phyloP scores from a whole-genome alignment of 768 basidiomycete species.

The Lactifluus rugatus region DNA sequence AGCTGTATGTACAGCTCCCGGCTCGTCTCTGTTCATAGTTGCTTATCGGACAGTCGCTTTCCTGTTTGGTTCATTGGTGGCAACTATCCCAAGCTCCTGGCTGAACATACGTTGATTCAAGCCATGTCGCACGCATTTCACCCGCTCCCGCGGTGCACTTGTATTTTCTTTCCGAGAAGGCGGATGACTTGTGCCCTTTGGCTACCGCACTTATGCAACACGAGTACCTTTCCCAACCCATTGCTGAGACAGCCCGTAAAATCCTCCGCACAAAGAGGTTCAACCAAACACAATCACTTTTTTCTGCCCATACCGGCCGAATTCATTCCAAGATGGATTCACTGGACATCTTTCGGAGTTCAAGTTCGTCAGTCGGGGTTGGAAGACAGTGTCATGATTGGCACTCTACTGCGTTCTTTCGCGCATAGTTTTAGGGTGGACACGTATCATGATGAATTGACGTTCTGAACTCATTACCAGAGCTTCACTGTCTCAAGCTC shows the following conservation, averaged over 20 bases:
- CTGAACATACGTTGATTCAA: neutral
- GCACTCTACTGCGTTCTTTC: conserved; percentile 12
- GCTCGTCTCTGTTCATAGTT: neutral
- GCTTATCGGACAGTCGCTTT: neutral
- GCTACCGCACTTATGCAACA: neutral
- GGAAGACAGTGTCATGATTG: conserved; percentile 8
- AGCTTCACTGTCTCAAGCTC: conserved; percentile 45
- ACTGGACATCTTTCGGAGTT: conserved; percentile 11
- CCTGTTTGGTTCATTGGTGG: neutral
- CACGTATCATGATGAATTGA: neutral
- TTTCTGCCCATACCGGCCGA: conserved; percentile 8
- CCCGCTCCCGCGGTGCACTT: neutral
- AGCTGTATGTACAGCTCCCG: neutral
- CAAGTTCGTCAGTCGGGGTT: conserved; percentile 3
- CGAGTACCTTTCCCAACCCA: neutral
- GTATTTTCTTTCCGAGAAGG: neutral
- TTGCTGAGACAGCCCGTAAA: neutral
- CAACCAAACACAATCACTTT: neutral
- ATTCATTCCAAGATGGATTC: neutral
- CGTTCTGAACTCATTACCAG: neutral
- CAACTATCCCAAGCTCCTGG: too few relatives aligned
- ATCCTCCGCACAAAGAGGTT: too few relatives aligned
- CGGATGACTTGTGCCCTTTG: neutral
- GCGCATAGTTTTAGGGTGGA: too few relatives aligned
- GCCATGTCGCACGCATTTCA: neutral